A percentile compares a stretch with the other conserved stretches of the same genome.
phyloP scores from a whole-genome alignment of 352 stramenopile genomes.

The Aphanomyces astaci region DNA sequence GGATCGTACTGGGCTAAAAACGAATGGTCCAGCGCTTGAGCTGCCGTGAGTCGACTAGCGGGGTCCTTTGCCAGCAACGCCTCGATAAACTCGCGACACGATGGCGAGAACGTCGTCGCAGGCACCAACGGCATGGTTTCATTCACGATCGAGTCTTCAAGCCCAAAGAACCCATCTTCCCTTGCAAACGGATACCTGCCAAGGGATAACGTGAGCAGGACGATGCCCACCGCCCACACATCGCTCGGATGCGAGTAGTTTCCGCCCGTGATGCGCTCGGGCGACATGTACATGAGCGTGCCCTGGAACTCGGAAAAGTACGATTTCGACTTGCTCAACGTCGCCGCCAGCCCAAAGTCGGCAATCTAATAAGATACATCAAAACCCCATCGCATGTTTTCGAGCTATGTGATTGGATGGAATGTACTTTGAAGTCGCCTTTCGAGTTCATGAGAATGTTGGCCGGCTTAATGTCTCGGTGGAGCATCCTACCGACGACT shows the following conservation, averaged over 20 bases:
- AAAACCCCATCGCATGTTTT: neutral
- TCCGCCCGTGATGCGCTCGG: constrained; percentile 84
- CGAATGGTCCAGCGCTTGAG: constrained; percentile 85
- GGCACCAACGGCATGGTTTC: constrained; percentile 63
- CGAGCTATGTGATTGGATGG: too few relatives aligned
- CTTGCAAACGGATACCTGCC: constrained; percentile 63
- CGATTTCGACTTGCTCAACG: constrained; percentile 61
- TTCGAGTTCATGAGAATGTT: constrained; percentile 83
- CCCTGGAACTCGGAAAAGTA: constrained; percentile 84
- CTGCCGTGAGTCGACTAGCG: constrained; percentile 58
- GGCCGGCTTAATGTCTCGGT: constrained; percentile 86
- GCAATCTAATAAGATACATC: constrained; percentile 36
- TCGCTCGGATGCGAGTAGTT: constrained; percentile 79
- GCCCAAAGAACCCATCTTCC: constrained; percentile 71
- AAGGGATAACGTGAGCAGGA: constrained; percentile 56
- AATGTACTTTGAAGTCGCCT: constrained; percentile 78
- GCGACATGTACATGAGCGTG: constrained; percentile 94
- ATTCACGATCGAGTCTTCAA: constrained; percentile 75
- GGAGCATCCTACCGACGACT: constrained; percentile 51
- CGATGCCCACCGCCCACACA: constrained; percentile 69
- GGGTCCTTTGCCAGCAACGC: constrained; percentile 87
- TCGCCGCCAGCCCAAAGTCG: constrained; percentile 73
- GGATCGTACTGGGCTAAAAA: constrained; percentile 58
- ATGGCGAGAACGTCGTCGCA: constrained; percentile 61
- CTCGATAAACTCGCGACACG: constrained; percentile 90